Percentiles rank a stretch among this genome's conserved stretches.
These are phyloP conservation scores for Saksenaea vasiformis DNA, from an alignment of 371 early-diverging fungal genomes.

Conservation along the genomic window DNA sequence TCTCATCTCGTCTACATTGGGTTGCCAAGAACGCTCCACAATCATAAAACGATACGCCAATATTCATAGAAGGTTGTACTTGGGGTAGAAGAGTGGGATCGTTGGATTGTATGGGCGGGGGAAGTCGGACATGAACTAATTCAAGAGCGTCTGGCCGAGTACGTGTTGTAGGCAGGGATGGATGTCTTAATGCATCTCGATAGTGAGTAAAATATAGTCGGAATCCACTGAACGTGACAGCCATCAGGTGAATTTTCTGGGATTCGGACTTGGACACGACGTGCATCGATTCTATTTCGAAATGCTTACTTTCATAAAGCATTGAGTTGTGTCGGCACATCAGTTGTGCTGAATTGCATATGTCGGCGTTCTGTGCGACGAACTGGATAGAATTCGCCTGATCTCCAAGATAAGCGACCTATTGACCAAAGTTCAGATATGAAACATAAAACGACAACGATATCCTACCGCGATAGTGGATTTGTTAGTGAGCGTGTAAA, in stretches of 20 bases:
- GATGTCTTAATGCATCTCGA: slow-evolving; percentile 16
- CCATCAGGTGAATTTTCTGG: slow-evolving; percentile 64
- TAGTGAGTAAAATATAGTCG: slow-evolving; percentile 76
- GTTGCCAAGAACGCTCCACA: slow-evolving; percentile 70
- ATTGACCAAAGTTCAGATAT: background rate
- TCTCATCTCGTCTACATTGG: slow-evolving; percentile 59
- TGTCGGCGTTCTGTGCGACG: slow-evolving; percentile 40
- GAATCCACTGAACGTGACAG: slow-evolving; percentile 67
- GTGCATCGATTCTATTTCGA: slow-evolving; percentile 67
- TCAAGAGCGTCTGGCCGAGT: slow-evolving; percentile 57
- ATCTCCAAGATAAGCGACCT: slow-evolving; percentile 34
- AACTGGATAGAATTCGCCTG: slow-evolving; percentile 25
- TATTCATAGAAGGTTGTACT: slow-evolving; percentile 27
- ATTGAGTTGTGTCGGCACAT: slow-evolving; percentile 51
- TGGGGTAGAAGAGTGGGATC: slow-evolving; percentile 9
- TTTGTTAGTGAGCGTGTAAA: slow-evolving; percentile 70
- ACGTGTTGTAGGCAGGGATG: background rate
- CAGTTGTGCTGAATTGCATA: slow-evolving; percentile 48
- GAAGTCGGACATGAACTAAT: slow-evolving; percentile 72
- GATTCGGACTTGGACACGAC: slow-evolving; percentile 67
- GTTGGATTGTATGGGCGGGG: slow-evolving; percentile 42
- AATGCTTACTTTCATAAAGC: slow-evolving; percentile 34
- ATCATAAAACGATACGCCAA: slow-evolving; percentile 61
- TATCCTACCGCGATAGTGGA: slow-evolving; percentile 69
- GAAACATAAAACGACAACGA: background rate